A percentile compares a stretch with the other conserved stretches of the same genome.
Conservation (phyloP, 768 basidiomycete genomes). For the Kwoniella pini region DNA sequence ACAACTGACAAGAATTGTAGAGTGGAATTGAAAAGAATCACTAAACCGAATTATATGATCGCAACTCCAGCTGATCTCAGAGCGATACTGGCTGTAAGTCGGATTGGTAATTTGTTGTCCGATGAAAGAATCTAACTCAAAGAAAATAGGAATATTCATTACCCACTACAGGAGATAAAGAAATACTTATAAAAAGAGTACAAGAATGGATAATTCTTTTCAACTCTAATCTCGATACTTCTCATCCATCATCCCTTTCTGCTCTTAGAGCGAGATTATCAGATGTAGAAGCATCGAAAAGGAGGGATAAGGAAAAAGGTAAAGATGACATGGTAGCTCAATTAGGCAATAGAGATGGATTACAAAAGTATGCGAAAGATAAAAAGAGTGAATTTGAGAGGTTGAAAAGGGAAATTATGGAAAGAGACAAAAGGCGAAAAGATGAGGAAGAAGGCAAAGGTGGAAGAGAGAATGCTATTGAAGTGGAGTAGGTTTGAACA, state of each 20-base stretch:
- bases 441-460: conserved; percentile 23
- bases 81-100: conserved; percentile 26
- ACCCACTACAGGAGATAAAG: conserved; percentile 44
- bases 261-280: conserved; percentile 41
- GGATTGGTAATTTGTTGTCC: not conserved
- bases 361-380: conserved; percentile 36
- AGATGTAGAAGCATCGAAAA: conserved; percentile 32
- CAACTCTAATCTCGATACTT: conserved; percentile 53
- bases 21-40: conserved; percentile 42
- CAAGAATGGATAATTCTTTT: conserved; percentile 53
- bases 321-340: conserved; percentile 32
- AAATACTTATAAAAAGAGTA: conserved; percentile 29
- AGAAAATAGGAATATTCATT: conserved; percentile 34
- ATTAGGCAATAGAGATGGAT: conserved; percentile 30
- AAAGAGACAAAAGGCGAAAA: conserved; percentile 34
- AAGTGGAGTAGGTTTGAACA: conserved; percentile 29
- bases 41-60: conserved; percentile 49
- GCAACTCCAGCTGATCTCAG: conserved; percentile 44
- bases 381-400: conserved; percentile 42
- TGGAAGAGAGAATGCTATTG: conserved; percentile 35
- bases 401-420: conserved; percentile 38
- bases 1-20: conserved; percentile 7
- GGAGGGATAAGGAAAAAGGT: conserved; percentile 46
- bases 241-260: conserved; percentile 44
- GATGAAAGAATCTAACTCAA: not conserved